Conservation (phyloP, 768 basidiomycete genomes). For the Hygrophorus russula region DNA sequence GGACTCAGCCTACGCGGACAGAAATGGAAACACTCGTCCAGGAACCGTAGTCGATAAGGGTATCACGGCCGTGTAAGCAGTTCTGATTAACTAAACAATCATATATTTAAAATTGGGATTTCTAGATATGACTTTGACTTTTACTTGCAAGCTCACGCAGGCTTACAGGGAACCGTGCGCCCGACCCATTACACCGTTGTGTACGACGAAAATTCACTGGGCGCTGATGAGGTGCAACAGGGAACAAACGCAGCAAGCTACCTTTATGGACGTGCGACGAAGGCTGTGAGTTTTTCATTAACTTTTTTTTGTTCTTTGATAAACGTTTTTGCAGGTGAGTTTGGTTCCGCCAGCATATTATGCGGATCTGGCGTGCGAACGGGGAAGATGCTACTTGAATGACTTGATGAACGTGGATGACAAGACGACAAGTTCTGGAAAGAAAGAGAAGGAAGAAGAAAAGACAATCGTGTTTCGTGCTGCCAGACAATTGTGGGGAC, state of each 20-base stretch:
- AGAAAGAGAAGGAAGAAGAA: slow-evolving; percentile 25
- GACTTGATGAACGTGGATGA: slow-evolving; percentile 49
- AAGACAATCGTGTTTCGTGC: slow-evolving; percentile 27
- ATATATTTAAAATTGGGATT: not conserved
- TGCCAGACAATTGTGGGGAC: slow-evolving; percentile 40
- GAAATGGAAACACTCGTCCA: slow-evolving; percentile 66
- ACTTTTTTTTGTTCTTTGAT: no score
- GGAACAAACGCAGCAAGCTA: slow-evolving; percentile 63
- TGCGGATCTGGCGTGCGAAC: slow-evolving; percentile 74
- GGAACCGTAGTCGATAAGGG: slow-evolving; percentile 78
- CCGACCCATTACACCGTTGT: slow-evolving; percentile 73
- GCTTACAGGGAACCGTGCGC: slow-evolving; percentile 59
- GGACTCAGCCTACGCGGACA: slow-evolving; percentile 34
- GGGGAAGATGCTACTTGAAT: slow-evolving; percentile 67
- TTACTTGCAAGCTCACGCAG: slow-evolving; percentile 50
- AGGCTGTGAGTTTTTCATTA: no score
- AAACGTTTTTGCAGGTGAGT: no score
- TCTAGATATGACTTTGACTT: slow-evolving; percentile 16
- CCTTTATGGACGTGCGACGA: slow-evolving; percentile 73
- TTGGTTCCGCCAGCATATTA: slow-evolving; percentile 74
- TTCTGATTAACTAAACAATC: not conserved
- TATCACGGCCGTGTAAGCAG: slow-evolving; percentile 51
- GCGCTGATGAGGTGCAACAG: slow-evolving; percentile 62
- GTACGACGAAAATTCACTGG: slow-evolving; percentile 65
- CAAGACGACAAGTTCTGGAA: slow-evolving; percentile 26